Conservation (phyloP, 1,139 yeast genomes). For the Blastobotrys aristatus region DNA sequence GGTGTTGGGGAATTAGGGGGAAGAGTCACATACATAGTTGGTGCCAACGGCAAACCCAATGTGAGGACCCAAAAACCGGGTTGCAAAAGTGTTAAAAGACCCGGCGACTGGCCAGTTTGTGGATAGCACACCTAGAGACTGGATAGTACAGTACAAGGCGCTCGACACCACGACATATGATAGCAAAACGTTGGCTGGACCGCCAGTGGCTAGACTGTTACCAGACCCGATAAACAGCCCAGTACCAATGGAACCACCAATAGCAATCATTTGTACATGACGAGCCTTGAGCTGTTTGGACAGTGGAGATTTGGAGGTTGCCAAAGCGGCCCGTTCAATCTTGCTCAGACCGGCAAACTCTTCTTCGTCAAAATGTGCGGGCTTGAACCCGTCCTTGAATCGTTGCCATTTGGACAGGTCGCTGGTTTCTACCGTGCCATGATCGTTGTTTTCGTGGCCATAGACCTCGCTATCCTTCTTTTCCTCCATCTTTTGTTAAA, state of each 20-base stretch:
- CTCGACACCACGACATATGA: conserved; percentile 40
- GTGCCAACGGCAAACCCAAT: conserved; percentile 79
- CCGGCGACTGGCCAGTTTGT: conserved; percentile 60
- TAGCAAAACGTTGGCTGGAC: conserved; percentile 61
- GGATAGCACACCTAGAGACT: conserved; percentile 57
- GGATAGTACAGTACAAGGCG: conserved; percentile 44
- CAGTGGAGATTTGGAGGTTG: conserved; percentile 59
- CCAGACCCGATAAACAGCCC: conserved; percentile 69
- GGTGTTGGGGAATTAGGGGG: too few relatives aligned
- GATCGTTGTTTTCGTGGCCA: conserved; percentile 2
- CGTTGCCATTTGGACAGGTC: conserved; percentile 21
- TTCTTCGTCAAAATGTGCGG: conserved; percentile 23
- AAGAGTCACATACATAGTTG: conserved; percentile 67
- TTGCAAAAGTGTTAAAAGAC: conserved; percentile 51
- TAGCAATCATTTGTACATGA: conserved; percentile 78
- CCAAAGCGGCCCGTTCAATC: conserved; percentile 13
- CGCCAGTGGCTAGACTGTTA: conserved; percentile 49
- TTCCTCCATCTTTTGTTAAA: neutral
- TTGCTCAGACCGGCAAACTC: conserved; percentile 29
- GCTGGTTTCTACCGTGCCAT: neutral
- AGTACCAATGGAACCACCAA: conserved; percentile 84
- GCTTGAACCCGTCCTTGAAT: conserved; percentile 29
- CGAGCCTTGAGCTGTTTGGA: conserved; percentile 55
- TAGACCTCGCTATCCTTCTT: neutral
- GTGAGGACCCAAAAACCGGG: conserved; percentile 56